Evolutionary conservation across 345 rosid genomes (phyloP).

Genomic region (Conringia planisiliqua): DNA sequence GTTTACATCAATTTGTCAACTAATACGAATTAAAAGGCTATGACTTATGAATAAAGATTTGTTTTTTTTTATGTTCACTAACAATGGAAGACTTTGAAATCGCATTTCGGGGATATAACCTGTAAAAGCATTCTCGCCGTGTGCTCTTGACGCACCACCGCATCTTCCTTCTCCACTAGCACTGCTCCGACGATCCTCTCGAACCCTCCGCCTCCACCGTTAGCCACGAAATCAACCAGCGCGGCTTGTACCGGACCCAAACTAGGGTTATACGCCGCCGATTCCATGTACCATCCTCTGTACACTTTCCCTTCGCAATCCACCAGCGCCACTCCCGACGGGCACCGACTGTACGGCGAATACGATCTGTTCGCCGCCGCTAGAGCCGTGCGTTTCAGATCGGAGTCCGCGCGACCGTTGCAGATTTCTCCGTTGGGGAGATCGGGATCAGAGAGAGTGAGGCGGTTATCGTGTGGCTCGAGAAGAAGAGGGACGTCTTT

Average conservation of each 20-base stretch:
- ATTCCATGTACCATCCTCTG: conserved; percentile 79
- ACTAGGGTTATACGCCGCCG: conserved; percentile 95
- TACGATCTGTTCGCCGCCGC: conserved; percentile 81
- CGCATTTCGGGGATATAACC: conserved; percentile 55
- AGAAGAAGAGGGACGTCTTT: conserved; percentile 59
- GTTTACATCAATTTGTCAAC: background rate
- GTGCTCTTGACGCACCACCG: conserved; percentile 54
- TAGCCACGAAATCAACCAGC: conserved; percentile 64
- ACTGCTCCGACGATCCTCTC: conserved; percentile 67
- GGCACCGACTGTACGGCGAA: conserved; percentile 85
- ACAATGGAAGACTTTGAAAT: conserved; percentile 63
- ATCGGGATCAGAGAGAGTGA: conserved; percentile 24
- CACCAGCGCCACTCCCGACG: conserved; percentile 78
- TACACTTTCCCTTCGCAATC: conserved; percentile 76
- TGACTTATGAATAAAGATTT: background rate
- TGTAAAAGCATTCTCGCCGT: conserved; percentile 49
- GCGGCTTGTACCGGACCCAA: conserved; percentile 96
- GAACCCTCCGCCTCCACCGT: conserved; percentile 64
- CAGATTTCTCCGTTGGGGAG: conserved; percentile 8
- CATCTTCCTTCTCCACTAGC: conserved; percentile 76
- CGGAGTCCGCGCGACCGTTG: background rate
- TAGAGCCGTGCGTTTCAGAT: conserved; percentile 47
- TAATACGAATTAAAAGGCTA: background rate
- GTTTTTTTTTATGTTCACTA: background rate
- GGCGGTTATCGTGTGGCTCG: conserved; percentile 52